phyloP scores from a whole-genome alignment of 2,329 filamentous ascomycete genomes.

The Colletotrichum scovillei region DNA sequence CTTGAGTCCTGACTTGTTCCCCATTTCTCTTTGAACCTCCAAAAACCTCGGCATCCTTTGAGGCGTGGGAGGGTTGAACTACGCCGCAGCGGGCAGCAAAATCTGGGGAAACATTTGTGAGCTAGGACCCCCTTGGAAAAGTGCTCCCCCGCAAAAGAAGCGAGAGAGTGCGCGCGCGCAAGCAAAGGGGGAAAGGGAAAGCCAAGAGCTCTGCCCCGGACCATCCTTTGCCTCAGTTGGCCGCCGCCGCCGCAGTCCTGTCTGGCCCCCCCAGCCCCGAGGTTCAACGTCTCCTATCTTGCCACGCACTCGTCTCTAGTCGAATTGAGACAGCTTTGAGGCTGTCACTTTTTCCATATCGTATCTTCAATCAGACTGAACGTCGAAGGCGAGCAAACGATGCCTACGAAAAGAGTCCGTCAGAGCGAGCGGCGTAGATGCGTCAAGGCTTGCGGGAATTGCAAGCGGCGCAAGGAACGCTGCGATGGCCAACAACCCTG shows the following conservation, averaged over 20 bases:
- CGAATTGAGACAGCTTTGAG: neutral
- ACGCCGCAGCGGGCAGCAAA: neutral
- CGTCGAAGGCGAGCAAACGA: neutral
- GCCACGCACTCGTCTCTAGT: neutral
- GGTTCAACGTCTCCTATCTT: neutral
- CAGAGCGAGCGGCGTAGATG: constrained; percentile 41
- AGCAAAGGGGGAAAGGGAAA: neutral
- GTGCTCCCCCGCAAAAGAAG: constrained; percentile 19
- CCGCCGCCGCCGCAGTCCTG: neutral
- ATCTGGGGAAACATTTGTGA: constrained; percentile 20
- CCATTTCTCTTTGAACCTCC: neutral
- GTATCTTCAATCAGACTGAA: neutral
- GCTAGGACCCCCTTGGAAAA: constrained; percentile 3
- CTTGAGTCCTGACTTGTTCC: neutral
- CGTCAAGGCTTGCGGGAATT: constrained; percentile 41
- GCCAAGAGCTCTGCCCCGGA: neutral
- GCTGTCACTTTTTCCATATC: neutral
- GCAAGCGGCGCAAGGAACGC: constrained; percentile 45
- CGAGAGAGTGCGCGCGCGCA: neutral
- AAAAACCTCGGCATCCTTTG: neutral
- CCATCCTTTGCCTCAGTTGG: neutral
- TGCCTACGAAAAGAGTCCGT: constrained; percentile 39
- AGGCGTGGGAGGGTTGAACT: neutral
- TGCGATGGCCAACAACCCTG: constrained; percentile 44
- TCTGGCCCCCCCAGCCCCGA: neutral